Evolutionary conservation across 2,329 filamentous ascomycete genomes (phyloP).

Genomic region (Rutstroemia sp.): DNA sequence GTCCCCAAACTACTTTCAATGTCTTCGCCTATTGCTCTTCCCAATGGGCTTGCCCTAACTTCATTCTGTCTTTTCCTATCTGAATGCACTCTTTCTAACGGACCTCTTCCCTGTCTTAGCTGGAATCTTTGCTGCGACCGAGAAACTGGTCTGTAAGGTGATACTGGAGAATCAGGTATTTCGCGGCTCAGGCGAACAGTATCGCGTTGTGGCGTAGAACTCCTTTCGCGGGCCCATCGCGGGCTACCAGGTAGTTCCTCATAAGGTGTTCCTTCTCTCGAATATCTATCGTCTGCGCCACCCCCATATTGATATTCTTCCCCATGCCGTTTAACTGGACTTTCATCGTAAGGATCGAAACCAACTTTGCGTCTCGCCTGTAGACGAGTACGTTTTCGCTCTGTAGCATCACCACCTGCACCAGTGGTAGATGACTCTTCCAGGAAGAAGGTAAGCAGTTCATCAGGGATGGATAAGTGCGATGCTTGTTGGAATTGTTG

Average conservation of each 20-base stretch:
- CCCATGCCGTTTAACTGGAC: slow-evolving; percentile 52
- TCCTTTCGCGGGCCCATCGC: not conserved
- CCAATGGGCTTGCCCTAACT: slow-evolving; percentile 1
- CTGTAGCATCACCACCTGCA: slow-evolving; percentile 52
- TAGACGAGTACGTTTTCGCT: slow-evolving; percentile 50
- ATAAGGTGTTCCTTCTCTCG: slow-evolving; percentile 18
- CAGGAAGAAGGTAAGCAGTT: slow-evolving; percentile 68
- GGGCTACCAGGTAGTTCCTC: slow-evolving; percentile 9
- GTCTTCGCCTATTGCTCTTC: not conserved
- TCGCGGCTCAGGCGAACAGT: not conserved
- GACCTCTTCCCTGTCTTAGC: not conserved
- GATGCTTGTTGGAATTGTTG: slow-evolving; percentile 70
- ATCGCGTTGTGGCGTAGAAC: not conserved
- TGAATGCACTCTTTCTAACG: not conserved
- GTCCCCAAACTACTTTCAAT: not conserved
- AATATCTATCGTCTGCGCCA: slow-evolving; percentile 18
- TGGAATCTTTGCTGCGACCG: not conserved
- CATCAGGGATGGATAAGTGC: slow-evolving; percentile 64
- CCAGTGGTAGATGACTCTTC: slow-evolving; percentile 60
- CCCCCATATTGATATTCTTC: slow-evolving; percentile 53
- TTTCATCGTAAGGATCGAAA: slow-evolving; percentile 67
- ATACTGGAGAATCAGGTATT: not conserved
- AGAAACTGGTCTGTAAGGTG: not conserved
- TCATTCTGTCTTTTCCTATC: not conserved
- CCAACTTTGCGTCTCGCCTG: slow-evolving; percentile 56